Evolutionary conservation across 2,329 filamentous ascomycete species (phyloP), one percentile per base, ranked within the genome.

Genomic region (Basipetospora chlamydospora): DNA sequence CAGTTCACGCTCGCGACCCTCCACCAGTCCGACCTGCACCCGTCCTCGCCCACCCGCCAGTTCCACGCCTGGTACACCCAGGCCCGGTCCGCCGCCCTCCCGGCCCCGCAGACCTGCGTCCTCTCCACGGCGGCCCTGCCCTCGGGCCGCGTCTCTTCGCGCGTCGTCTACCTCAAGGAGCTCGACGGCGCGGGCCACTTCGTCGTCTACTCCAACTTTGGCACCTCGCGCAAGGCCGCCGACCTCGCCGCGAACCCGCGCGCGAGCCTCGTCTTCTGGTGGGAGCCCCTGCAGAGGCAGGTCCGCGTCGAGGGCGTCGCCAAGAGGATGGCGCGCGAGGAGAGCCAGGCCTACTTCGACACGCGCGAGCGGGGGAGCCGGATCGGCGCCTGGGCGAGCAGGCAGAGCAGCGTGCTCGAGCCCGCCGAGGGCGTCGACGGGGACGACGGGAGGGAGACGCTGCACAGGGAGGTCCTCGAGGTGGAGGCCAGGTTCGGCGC

Each of bases 111-210:
- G 58, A 83, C 90, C 1, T 86, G 85, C 50, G 86, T 80, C 2
- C 67, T 98, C 2, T 80, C 86, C 3, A 98, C 90, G 1, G 86
- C 87, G 0, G 64, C 69, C 17, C 69, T 96, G 4, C 88, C 88
- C 2, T 81, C 76, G 0, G 90, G 90, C 42, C 77, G 81, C 32
- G 81, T 96, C 15, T 85, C 77, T 32, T 78, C 83, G 3, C 83
- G 90, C 41, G 70, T 85, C 46, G 85, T 98, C 26, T 98, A 96
- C 60, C 70, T 98, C 46, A 98, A 98, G 60, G 90, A 96, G 64
- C 74, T 96, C 17, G 87, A 96, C 56, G 58, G 65, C 37, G 48
- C 57, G 5, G 58, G 55, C 9, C 86, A 87, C 12, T 98, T 92
- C 59, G 85, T 96, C 29, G 67, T 98, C 33, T 98, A 96, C 66